Evolutionary conservation across 2,329 filamentous ascomycete species (phyloP).

Genomic region (Diaporthe vaccinii): DNA sequence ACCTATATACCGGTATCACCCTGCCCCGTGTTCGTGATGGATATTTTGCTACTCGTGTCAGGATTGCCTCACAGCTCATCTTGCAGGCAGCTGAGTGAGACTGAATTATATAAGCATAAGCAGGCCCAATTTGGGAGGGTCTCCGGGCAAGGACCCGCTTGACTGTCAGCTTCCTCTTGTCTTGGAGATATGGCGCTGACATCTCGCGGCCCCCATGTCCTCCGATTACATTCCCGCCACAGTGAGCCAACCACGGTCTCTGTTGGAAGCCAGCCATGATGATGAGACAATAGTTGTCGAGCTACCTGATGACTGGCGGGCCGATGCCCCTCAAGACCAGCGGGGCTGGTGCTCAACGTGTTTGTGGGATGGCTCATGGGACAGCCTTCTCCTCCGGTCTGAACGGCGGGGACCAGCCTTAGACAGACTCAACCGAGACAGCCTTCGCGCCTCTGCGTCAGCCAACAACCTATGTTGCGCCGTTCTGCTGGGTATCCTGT

Average conservation of each 20-base stretch:
- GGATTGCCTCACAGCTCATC: background rate
- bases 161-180: background rate
- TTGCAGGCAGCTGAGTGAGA: background rate
- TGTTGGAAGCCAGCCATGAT: too few species aligned
- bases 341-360: background rate
- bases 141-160: background rate
- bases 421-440: background rate
- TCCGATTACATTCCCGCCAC: too few species aligned
- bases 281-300: background rate
- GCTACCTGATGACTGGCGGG: constrained; percentile 1
- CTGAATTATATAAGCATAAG: constrained; percentile 20
- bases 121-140: background rate
- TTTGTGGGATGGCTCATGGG: constrained; percentile 13
- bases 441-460: background rate
- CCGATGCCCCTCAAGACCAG: background rate
- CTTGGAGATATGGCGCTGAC: background rate
- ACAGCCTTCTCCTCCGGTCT: background rate
- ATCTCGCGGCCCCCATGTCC: background rate
- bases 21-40: background rate
- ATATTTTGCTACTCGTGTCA: background rate
- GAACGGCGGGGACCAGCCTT: background rate
- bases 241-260: background rate
- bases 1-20: background rate
- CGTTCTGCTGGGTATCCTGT: background rate
- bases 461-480: constrained; percentile 4